Conservation (phyloP, 495 filamentous ascomycete genomes). For the Penicillium angulare region DNA sequence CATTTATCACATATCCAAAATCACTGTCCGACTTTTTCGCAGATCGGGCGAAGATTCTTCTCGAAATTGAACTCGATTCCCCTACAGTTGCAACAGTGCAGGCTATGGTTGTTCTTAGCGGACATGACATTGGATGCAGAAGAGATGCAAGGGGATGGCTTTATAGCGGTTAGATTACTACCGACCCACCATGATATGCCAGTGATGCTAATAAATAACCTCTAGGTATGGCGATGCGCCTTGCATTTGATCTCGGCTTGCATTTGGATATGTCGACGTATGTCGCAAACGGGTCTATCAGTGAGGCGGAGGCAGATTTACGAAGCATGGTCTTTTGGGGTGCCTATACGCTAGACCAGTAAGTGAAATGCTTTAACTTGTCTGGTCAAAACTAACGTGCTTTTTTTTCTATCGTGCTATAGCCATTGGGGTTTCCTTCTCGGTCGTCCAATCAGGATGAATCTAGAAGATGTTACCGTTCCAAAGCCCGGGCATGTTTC, state of each 20-base stretch:
- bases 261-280: conserved; percentile 33
- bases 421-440: conserved; percentile 35
- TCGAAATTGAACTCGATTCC: conserved; percentile 36
- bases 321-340: conserved; percentile 37
- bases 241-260: conserved; percentile 35
- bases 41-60: conserved; percentile 27
- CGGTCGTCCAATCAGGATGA: conserved; percentile 20
- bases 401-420: background rate
- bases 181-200: no score
- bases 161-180: conserved; percentile 30
- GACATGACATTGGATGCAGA: conserved; percentile 22
- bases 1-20: conserved; percentile 26
- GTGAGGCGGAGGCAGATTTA: conserved; percentile 24
- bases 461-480: conserved; percentile 9
- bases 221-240: conserved; percentile 42
- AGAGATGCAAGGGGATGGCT: conserved; percentile 38
- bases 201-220: background rate
- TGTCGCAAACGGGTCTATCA: conserved; percentile 25
- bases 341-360: conserved; percentile 34
- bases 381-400: no score
- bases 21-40: conserved; percentile 34
- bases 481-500: conserved; percentile 1
- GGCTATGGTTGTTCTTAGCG: conserved; percentile 33
- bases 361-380: no score
- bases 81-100: conserved; percentile 36